Conservation (phyloP, 768 basidiomycete species). For the Suillus fuscotomentosus region DNA sequence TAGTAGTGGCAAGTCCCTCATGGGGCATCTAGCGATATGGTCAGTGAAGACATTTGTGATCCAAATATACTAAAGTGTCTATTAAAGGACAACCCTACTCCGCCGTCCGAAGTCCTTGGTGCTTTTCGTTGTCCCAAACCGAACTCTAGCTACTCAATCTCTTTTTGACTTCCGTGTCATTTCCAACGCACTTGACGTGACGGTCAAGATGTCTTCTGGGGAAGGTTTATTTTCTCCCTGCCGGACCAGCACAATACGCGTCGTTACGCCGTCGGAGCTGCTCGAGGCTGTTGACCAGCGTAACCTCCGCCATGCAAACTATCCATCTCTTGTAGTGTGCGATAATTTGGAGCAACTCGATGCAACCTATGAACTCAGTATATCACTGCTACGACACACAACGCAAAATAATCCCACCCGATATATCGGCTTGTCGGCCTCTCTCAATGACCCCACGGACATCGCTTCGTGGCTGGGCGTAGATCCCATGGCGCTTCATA, state of each 20-base stretch:
- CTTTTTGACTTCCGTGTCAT: constrained; percentile 49
- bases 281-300: constrained; percentile 30
- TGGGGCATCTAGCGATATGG: constrained; percentile 74
- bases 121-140: constrained; percentile 62
- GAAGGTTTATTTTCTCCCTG: constrained; percentile 35
- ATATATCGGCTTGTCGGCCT: constrained; percentile 73
- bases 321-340: constrained; percentile 68
- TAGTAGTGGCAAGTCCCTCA: constrained; percentile 75
- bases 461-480: constrained; percentile 84
- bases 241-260: constrained; percentile 45
- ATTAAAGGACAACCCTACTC: constrained; percentile 53
- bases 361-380: constrained; percentile 73
- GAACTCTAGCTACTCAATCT: constrained; percentile 54
- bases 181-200: constrained; percentile 38
- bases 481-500: constrained; percentile 58
- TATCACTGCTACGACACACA: constrained; percentile 70
- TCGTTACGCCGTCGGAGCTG: constrained; percentile 55
- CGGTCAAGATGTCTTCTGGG: constrained; percentile 30
- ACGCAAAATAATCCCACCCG: constrained; percentile 64
- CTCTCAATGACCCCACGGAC: constrained; percentile 78
- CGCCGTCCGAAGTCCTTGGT: constrained; percentile 50
- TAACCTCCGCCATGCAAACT: constrained; percentile 32
- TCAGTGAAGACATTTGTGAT: constrained; percentile 35
- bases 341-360: constrained; percentile 87
- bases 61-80: constrained; percentile 6